A percentile compares a stretch with the other conserved stretches of the same genome.
Evolutionary conservation across 805 yeast species (phyloP).

Genomic region (Grigorovia transvaalensis): DNA sequence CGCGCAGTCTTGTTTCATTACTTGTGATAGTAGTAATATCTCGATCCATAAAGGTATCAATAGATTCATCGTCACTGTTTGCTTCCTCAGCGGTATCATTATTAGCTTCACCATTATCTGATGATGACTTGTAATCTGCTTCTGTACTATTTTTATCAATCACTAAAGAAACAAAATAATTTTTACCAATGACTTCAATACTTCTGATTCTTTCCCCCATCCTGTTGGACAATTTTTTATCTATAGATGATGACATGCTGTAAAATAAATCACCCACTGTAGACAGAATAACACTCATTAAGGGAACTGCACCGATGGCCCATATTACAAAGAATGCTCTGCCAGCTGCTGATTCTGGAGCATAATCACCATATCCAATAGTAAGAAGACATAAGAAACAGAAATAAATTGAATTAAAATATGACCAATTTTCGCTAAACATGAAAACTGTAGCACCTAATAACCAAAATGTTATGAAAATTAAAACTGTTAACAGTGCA

Average conservation of each 20-base stretch:
- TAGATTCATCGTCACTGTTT: background rate
- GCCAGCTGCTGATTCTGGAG: conserved; percentile 56
- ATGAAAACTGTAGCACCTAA: conserved; percentile 61
- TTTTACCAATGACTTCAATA: conserved; percentile 4
- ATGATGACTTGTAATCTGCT: background rate
- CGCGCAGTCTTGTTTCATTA: background rate
- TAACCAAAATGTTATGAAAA: conserved; percentile 54
- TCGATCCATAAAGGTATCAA: background rate
- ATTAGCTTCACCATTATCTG: background rate
- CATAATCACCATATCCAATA: conserved; percentile 75
- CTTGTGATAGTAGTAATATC: background rate
- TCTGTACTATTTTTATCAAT: background rate
- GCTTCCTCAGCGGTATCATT: background rate
- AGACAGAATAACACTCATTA: conserved; percentile 74
- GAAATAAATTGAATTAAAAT: conserved; percentile 63
- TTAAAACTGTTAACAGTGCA: conserved; percentile 30
- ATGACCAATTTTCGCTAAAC: conserved; percentile 58
- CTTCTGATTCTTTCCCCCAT: background rate
- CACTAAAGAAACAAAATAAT: conserved; percentile 1
- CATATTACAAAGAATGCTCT: conserved; percentile 65
- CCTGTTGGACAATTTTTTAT: conserved; percentile 9
- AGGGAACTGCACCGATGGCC: conserved; percentile 76
- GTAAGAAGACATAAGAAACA: conserved; percentile 67
- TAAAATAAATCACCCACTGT: conserved; percentile 48
- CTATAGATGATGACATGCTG: conserved; percentile 16